These are phyloP conservation scores for Pistacia integerrima DNA, from an alignment of 345 rosid species.

Conservation along the genomic window DNA sequence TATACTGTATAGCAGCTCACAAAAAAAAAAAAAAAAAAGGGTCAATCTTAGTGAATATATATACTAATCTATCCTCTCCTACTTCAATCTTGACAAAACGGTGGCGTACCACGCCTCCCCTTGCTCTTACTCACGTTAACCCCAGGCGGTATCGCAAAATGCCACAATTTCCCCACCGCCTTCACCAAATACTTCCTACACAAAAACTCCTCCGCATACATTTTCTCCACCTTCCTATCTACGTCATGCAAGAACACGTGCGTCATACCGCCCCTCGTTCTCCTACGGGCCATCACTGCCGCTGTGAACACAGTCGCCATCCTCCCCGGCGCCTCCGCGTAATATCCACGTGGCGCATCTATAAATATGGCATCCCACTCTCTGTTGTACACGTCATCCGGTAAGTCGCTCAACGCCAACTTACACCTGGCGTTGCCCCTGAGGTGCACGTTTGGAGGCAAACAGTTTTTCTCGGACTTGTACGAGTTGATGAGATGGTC, in stretches of 20 bases:
- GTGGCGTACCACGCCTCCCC: no score
- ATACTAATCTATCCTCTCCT: no score
- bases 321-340: constrained; percentile 60
- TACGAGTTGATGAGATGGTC: constrained; percentile 37
- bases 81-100: no score
- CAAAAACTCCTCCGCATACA: constrained; percentile 51
- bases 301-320: constrained; percentile 64
- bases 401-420: constrained; percentile 41
- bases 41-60: no score
- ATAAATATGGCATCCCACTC: constrained; percentile 67
- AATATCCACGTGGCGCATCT: constrained; percentile 63
- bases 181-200: constrained; percentile 48
- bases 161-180: constrained; percentile 48
- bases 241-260: constrained; percentile 62
- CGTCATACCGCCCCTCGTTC: constrained; percentile 48
- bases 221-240: constrained; percentile 55
- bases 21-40: not conserved
- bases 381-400: constrained; percentile 51
- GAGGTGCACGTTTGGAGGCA: constrained; percentile 31
- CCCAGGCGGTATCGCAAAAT: constrained; percentile 47
- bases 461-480: constrained; percentile 36
- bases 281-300: constrained; percentile 53
- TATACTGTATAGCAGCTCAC: no score
- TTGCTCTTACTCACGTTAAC: not conserved
- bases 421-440: constrained; percentile 37